Evolutionary conservation across 805 yeast species (phyloP).

Genomic region (Candida succiphila): DNA sequence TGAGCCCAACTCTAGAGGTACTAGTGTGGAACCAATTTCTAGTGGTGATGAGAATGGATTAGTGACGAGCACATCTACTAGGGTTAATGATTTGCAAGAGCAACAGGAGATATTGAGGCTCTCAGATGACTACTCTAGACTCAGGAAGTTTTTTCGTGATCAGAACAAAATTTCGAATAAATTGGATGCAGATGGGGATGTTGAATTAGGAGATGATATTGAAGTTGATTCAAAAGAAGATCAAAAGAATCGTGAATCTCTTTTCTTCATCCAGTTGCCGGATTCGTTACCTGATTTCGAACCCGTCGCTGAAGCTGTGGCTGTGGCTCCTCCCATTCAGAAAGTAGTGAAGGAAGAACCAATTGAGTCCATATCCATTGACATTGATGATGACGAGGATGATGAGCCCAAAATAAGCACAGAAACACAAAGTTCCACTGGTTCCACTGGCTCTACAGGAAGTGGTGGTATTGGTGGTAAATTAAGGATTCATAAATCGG

Average conservation of each 20-base stretch:
- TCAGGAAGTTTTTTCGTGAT: slow-evolving; percentile 14
- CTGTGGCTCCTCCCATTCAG: background rate
- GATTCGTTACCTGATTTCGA: slow-evolving; percentile 16
- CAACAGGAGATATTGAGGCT: slow-evolving; percentile 25
- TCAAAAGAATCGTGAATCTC: slow-evolving; percentile 1
- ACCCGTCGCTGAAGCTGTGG: slow-evolving; percentile 2
- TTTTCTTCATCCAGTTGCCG: slow-evolving; percentile 22
- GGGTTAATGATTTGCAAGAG: slow-evolving; percentile 19
- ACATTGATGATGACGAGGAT: background rate
- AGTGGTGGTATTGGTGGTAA: slow-evolving; percentile 60
- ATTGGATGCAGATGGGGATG: slow-evolving; percentile 1
- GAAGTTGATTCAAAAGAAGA: slow-evolving; percentile 2
- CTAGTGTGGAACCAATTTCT: slow-evolving; percentile 11
- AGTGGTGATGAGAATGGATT: slow-evolving; percentile 5
- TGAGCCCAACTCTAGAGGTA: slow-evolving; percentile 14
- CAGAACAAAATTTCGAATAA: slow-evolving; percentile 6
- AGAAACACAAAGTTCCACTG: slow-evolving; percentile 1
- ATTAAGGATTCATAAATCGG: slow-evolving; percentile 73
- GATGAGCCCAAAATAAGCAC: background rate
- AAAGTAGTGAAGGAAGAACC: slow-evolving; percentile 5
- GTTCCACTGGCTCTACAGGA: background rate
- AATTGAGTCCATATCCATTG: slow-evolving; percentile 1
- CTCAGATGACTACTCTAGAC: slow-evolving; percentile 28
- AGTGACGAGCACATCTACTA: slow-evolving; percentile 8
- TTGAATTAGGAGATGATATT: background rate